A percentile compares a stretch with the other conserved stretches of the same genome.
These are phyloP conservation scores for Hirsutella rhossiliensis DNA, from an alignment of 2,329 filamentous ascomycete species.

Conservation along the genomic window DNA sequence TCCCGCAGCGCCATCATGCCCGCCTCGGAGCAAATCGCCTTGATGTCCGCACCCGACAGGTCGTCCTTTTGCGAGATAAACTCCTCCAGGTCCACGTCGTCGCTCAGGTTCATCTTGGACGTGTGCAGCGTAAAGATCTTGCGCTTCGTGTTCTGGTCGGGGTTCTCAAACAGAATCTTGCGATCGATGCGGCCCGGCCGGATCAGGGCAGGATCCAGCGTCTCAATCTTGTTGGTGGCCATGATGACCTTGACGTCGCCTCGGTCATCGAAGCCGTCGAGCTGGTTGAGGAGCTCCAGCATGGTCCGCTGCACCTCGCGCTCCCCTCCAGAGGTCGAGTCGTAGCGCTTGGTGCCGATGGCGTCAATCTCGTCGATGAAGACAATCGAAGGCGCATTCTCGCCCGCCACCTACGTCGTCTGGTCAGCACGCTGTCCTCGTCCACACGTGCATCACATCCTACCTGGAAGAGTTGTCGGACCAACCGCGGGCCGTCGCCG, in stretches of 20 bases:
- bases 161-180: slow-evolving; percentile 72
- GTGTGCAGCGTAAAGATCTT: slow-evolving; percentile 99
- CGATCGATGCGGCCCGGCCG: slow-evolving; percentile 95
- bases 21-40: slow-evolving; percentile 96
- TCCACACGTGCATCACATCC: slow-evolving; percentile 5
- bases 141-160: slow-evolving; percentile 75
- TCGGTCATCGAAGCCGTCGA: slow-evolving; percentile 96
- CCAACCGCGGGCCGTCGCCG: slow-evolving; percentile 86
- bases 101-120: slow-evolving; percentile 93
- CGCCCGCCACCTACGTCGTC: slow-evolving; percentile 64
- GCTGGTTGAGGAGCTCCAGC: slow-evolving; percentile 94
- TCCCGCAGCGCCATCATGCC: slow-evolving; percentile 90
- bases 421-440: slow-evolving; percentile 4
- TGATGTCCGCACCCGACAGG: slow-evolving; percentile 92
- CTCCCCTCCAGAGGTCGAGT: slow-evolving; percentile 92
- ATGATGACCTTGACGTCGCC: slow-evolving; percentile 99
- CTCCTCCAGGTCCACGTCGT: slow-evolving; percentile 96
- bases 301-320: slow-evolving; percentile 97
- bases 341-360: slow-evolving; percentile 97
- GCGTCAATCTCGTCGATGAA: slow-evolving; percentile 99
- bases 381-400: slow-evolving; percentile 92
- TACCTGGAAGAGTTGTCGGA: slow-evolving; percentile 89
- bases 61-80: slow-evolving; percentile 99
- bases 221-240: slow-evolving; percentile 99
- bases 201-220: slow-evolving; percentile 88